Base-by-base conservation (phyloP, 2,329 filamentous ascomycete species). In the Diaporthe capsici region DNA sequence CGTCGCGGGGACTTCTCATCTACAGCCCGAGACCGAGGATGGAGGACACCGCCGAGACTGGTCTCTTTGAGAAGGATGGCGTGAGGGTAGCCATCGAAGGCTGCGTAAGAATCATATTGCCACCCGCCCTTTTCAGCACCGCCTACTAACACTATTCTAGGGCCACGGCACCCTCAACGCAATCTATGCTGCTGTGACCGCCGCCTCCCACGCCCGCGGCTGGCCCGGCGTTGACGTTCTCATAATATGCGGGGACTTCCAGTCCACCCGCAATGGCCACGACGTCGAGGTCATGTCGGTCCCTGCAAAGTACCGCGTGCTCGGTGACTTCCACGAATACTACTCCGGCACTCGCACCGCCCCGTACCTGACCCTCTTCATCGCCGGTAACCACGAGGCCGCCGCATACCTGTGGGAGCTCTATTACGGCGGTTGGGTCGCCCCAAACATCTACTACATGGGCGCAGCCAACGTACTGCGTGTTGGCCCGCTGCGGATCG, bases 181-280 rank as follows among this genome's bases (percentile, higher is more conserved):
- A 75, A 98, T 99, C 79, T 99, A 98, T 84, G 91, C 93, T 1
- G 93, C 94, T 1, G 91, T 98, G 37, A 87, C 90, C 55, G 88
- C 90, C 78, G 89, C 95, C 13, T 94, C 93, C 83, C 87, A 91
- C 78, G 87, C 89, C 61, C 94, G 94, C 80, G 90, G 90, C 34
- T 98, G 96, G 96, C 88, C 94, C 78, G 91, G 90, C 47, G 92
- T 98, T 42, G 97, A 99, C 83, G 85, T 98, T 15, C 86, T 99
- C 79, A 97, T 99, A 81, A 98, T 99, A 80, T 95, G 96, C 74
- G 97, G 97, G 39, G 97, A 99, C 82, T 99, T 99, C 79, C 95
- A 98, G 92, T 96, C 51, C 12, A 74, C 75, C 12, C 94, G 97
- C 80, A 98, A 98, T 87, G 92, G 94, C 13, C 90, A 92, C 78